These are phyloP conservation scores for Cerrena zonata DNA, from an alignment of 1,284 basidiomycete species.

Conservation along the genomic window DNA sequence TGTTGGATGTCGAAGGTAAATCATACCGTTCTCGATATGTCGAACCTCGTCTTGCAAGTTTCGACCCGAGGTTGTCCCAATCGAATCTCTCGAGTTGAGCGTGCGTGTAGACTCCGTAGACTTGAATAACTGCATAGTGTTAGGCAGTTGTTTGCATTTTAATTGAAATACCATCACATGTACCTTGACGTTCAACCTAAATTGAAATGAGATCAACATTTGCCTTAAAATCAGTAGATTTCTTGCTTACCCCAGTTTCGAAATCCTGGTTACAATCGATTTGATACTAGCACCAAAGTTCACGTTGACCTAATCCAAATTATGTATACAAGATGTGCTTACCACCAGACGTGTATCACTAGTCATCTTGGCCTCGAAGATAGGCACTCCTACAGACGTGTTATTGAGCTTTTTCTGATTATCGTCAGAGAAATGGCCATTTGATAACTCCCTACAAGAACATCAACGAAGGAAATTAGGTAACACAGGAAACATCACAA, in stretches of 20 bases:
- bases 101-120: conserved; percentile 62
- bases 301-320: neutral
- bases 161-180: neutral
- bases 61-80: conserved; percentile 52
- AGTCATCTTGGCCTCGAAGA: conserved; percentile 68
- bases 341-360: conserved; percentile 55
- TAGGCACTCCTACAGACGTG: conserved; percentile 38
- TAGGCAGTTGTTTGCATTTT: neutral
- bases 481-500: neutral
- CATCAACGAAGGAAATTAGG: neutral
- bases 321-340: conserved; percentile 16
- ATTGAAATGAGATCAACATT: neutral
- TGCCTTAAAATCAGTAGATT: neutral
- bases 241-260: conserved; percentile 39
- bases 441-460: conserved; percentile 49
- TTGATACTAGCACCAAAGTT: conserved; percentile 44
- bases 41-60: conserved; percentile 46
- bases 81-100: conserved; percentile 47
- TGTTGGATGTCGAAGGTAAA: neutral
- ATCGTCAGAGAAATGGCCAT: conserved; percentile 60
- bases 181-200: conserved; percentile 52
- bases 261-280: conserved; percentile 53
- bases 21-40: neutral
- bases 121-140: conserved; percentile 38
- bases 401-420: conserved; percentile 61